A percentile compares a stretch with the other conserved stretches of the same genome.
phyloP scores from a whole-genome alignment of 495 filamentous ascomycete species.

The Podospora fimiseda region DNA sequence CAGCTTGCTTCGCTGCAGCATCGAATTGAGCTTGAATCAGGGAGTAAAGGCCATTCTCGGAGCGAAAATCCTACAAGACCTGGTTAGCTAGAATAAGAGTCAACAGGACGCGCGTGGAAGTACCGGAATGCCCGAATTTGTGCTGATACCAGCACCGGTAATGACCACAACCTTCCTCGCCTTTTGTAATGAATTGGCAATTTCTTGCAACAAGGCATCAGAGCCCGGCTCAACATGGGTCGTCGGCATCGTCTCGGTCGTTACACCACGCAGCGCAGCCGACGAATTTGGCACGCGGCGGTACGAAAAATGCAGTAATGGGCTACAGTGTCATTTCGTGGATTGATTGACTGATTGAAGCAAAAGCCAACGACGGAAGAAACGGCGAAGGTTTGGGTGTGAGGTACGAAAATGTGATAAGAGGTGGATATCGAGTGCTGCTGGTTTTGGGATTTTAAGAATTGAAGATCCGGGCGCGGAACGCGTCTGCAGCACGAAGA shows the following conservation, averaged over 20 bases:
- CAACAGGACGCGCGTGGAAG: slow-evolving; percentile 22
- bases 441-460: neutral
- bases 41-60: slow-evolving; percentile 62
- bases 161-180: slow-evolving; percentile 59
- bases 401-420: neutral
- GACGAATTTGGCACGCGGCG: neutral
- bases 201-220: slow-evolving; percentile 49
- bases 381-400: neutral
- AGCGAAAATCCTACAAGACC: slow-evolving; percentile 58
- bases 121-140: slow-evolving; percentile 67
- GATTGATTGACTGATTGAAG: neutral
- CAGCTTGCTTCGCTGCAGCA: slow-evolving; percentile 24
- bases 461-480: neutral
- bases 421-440: neutral
- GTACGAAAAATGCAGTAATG: neutral
- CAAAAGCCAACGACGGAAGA: neutral
- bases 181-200: slow-evolving; percentile 55
- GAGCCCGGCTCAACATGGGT: slow-evolving; percentile 44
- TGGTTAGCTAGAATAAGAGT: slow-evolving; percentile 18
- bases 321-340: slow-evolving; percentile 1
- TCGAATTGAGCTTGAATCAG: slow-evolving; percentile 62
- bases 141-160: slow-evolving; percentile 66
- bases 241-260: slow-evolving; percentile 44
- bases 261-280: neutral
- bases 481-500: neutral